phyloP scores from a whole-genome alignment of 768 basidiomycete species.

The Hygrophorus russula region DNA sequence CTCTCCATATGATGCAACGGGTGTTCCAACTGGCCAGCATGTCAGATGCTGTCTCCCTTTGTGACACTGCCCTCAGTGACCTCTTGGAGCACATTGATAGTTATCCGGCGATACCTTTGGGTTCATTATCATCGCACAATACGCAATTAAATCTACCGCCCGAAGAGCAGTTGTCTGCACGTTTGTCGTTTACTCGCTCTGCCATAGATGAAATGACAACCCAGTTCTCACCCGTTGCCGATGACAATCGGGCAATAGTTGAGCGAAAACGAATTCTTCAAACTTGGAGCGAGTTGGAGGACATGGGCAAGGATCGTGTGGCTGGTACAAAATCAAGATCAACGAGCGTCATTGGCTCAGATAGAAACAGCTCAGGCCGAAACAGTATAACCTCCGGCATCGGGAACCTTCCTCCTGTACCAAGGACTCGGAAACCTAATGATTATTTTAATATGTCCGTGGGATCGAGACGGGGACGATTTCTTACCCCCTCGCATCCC shows the following conservation, averaged over 20 bases:
- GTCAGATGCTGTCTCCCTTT: slow-evolving; percentile 33
- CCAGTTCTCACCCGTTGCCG: slow-evolving; percentile 28
- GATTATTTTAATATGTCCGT: slow-evolving; percentile 31
- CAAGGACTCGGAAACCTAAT: slow-evolving; percentile 21
- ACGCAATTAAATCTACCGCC: slow-evolving; percentile 34
- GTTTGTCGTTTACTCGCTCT: slow-evolving; percentile 52
- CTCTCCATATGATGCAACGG: slow-evolving; percentile 35
- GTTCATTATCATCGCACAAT: slow-evolving; percentile 39
- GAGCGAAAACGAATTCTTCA: slow-evolving; percentile 64
- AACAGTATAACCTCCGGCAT: slow-evolving; percentile 40
- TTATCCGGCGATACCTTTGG: slow-evolving; percentile 52
- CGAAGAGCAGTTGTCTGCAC: slow-evolving; percentile 54
- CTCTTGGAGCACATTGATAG: slow-evolving; percentile 80
- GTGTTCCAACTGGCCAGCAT: slow-evolving; percentile 48
- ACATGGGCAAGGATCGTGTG: slow-evolving; percentile 67
- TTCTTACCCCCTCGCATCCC: slow-evolving; percentile 35
- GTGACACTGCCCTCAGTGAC: slow-evolving; percentile 75
- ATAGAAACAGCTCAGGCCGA: slow-evolving; percentile 40
- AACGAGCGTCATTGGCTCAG: slow-evolving; percentile 50
- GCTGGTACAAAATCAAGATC: slow-evolving; percentile 53
- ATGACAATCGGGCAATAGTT: slow-evolving; percentile 48
- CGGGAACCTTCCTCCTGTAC: slow-evolving; percentile 11
- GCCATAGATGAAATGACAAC: slow-evolving; percentile 35
- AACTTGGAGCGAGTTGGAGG: slow-evolving; percentile 71
- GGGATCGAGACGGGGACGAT: slow-evolving; percentile 17